Percentiles rank a stretch among this genome's conserved stretches.
phyloP scores from a whole-genome alignment of 768 basidiomycete genomes.

The Hemileccinum rubropunctum region DNA sequence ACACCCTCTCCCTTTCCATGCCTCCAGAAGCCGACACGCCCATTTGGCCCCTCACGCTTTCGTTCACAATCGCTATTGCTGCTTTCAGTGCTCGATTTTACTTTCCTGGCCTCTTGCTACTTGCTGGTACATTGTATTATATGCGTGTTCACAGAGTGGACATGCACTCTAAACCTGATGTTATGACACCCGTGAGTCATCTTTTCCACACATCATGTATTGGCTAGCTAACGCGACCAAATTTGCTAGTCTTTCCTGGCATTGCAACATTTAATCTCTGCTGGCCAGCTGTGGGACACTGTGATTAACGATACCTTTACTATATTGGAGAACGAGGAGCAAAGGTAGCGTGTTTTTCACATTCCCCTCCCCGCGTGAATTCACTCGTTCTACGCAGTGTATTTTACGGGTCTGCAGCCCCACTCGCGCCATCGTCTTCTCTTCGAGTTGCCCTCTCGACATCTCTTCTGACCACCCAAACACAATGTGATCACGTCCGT shows the following conservation, averaged over 20 bases:
- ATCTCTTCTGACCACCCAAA: constrained; percentile 71
- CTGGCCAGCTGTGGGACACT: constrained; percentile 73
- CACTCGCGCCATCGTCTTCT: constrained; percentile 27
- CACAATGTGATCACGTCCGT: constrained; percentile 79
- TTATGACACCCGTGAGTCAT: constrained; percentile 51
- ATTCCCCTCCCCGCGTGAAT: not conserved
- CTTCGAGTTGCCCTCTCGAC: constrained; percentile 72
- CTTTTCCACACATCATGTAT: not conserved
- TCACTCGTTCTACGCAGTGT: constrained; percentile 21
- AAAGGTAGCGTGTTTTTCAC: constrained; percentile 43
- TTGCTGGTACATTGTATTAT: constrained; percentile 39
- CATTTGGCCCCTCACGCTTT: constrained; percentile 40
- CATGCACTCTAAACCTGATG: constrained; percentile 39
- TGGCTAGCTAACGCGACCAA: constrained; percentile 4
- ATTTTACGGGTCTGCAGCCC: constrained; percentile 38
- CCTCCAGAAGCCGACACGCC: constrained; percentile 34
- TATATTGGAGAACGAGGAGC: constrained; percentile 68
- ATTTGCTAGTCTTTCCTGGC: constrained; percentile 55
- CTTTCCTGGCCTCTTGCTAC: constrained; percentile 36
- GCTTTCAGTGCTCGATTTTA: constrained; percentile 46
- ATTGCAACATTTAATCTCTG: constrained; percentile 62
- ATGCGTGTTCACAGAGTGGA: constrained; percentile 36
- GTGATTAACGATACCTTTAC: constrained; percentile 66
- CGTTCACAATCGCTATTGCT: constrained; percentile 37
- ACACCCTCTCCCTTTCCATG: constrained; percentile 25